These are phyloP conservation scores for Chlamydomonas sphaeroides DNA, from an alignment of 139 green algal genomes.

Conservation along the genomic window DNA sequence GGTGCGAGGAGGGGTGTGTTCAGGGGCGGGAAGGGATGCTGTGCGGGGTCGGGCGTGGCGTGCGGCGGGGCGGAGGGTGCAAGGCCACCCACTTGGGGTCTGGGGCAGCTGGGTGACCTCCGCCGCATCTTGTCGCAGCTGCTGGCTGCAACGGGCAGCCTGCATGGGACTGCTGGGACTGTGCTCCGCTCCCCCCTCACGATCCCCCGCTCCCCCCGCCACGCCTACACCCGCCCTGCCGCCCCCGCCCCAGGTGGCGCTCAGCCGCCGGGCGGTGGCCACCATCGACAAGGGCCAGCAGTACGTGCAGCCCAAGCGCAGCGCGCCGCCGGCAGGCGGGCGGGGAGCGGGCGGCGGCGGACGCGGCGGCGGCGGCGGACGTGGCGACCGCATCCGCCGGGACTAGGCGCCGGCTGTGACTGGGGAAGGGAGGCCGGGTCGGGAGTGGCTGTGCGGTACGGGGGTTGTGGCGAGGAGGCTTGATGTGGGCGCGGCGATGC, in stretches of 20 bases:
- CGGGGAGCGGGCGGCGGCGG: neutral
- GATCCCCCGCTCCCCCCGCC: too few species aligned
- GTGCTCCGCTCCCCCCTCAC: too few species aligned
- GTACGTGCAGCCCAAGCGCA: neutral
- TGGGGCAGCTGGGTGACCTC: neutral
- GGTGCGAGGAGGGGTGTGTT: neutral
- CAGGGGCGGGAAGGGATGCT: neutral
- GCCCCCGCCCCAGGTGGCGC: neutral
- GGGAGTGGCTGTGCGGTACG: too few species aligned
- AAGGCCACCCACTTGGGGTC: neutral
- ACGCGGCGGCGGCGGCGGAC: neutral
- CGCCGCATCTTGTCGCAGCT: neutral
- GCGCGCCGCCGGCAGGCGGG: neutral
- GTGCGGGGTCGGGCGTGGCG: neutral
- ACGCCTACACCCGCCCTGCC: neutral
- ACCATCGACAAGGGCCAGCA: neutral
- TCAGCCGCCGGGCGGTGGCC: neutral
- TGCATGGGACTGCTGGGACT: too few species aligned
- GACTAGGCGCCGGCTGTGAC: too few species aligned
- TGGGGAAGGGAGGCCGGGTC: too few species aligned
- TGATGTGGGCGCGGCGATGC: too few species aligned
- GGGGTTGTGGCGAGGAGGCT: too few species aligned
- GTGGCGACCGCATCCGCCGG: slow-evolving; percentile 3
- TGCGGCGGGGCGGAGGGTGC: neutral
- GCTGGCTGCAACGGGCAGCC: neutral